These are phyloP conservation scores for Rhododendron simsii DNA, from an alignment of 148 eudicot genomes.

Conservation along the genomic window DNA sequence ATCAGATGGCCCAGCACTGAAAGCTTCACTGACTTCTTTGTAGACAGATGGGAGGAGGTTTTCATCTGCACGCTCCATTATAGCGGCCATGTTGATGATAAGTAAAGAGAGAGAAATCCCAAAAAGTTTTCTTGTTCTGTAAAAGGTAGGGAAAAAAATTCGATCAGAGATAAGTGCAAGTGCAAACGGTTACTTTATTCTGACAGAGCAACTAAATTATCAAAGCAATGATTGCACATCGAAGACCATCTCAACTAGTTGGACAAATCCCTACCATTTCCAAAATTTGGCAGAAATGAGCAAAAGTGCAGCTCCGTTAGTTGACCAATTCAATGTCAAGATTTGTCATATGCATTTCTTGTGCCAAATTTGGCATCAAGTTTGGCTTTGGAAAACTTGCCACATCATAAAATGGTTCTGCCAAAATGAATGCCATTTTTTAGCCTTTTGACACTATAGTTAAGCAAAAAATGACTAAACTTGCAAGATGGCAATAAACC, in stretches of 20 bases:
- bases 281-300: not conserved
- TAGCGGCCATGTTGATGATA: constrained; percentile 88
- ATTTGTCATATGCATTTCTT: not conserved
- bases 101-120: constrained; percentile 78
- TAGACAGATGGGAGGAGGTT: constrained; percentile 91
- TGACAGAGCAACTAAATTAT: not conserved
- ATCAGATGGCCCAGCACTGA: constrained; percentile 78
- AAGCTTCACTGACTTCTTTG: constrained; percentile 93
- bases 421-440: not conserved
- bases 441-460: not conserved
- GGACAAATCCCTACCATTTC: not conserved
- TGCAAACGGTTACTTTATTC: not conserved
- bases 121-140: constrained; percentile 57
- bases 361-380: not conserved
- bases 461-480: not conserved
- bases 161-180: not conserved
- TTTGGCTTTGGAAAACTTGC: not conserved
- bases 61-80: constrained; percentile 95
- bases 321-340: not conserved
- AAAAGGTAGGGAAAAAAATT: not conserved
- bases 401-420: not conserved
- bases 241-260: not conserved
- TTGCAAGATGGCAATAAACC: not conserved
- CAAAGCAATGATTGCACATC: not conserved
- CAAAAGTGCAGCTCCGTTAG: not conserved